Conservation (phyloP, 1,284 basidiomycete genomes). For the Ceratobasidium theobromae region DNA sequence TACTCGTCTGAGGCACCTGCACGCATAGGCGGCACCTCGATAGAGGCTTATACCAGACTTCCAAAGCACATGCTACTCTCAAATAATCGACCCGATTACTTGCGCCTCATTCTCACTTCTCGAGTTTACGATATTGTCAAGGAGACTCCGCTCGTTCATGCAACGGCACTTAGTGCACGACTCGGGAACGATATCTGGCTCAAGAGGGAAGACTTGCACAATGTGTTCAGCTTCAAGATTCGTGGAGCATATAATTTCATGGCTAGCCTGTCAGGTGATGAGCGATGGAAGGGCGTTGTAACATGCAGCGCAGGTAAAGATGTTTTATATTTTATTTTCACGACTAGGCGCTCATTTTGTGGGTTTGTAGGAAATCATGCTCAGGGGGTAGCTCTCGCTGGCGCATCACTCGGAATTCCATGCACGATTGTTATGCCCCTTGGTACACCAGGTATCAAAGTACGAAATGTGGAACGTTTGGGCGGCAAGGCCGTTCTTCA, state of each 20-base stretch:
- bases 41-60: constrained; percentile 70
- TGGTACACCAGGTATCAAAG: constrained; percentile 95
- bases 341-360: neutral
- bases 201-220: constrained; percentile 93
- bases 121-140: constrained; percentile 94
- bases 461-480: constrained; percentile 87
- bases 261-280: constrained; percentile 84
- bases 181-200: constrained; percentile 94
- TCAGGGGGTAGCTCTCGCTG: constrained; percentile 96
- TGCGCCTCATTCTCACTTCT: constrained; percentile 87
- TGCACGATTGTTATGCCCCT: constrained; percentile 99
- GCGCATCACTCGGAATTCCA: constrained; percentile 81
- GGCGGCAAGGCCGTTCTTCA: constrained; percentile 94
- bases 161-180: constrained; percentile 81
- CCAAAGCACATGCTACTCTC: constrained; percentile 65
- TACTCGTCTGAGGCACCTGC: constrained; percentile 21
- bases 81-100: constrained; percentile 80
- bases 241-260: constrained; percentile 99
- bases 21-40: constrained; percentile 16
- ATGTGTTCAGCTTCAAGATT: constrained; percentile 99
- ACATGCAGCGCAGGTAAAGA: constrained; percentile 96
- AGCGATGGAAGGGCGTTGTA: constrained; percentile 96
- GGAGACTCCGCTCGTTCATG: constrained; percentile 88
- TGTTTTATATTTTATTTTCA: constrained; percentile 32
- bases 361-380: constrained; percentile 85